A percentile compares a stretch with the other conserved stretches of the same genome.
Conservation (phyloP, 2,329 filamentous ascomycete genomes). For the Ophiobolus disseminans region DNA sequence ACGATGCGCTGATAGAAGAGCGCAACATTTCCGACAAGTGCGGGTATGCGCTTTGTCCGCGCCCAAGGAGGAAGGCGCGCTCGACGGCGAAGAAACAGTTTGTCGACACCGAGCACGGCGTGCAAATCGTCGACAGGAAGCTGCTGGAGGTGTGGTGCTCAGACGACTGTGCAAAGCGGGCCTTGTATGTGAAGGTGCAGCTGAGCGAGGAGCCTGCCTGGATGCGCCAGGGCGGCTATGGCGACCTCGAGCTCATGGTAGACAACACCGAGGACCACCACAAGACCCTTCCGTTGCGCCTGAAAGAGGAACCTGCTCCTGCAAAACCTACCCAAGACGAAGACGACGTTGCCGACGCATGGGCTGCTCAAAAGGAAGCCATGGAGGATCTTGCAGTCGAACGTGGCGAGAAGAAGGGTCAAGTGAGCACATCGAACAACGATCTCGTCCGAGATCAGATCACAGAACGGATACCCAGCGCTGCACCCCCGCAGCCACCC, state of each 20-base stretch:
- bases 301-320: conserved; percentile 26
- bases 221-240: conserved; percentile 68
- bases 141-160: conserved; percentile 89
- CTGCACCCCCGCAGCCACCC: conserved; percentile 34
- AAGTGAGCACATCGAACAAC: conserved; percentile 39
- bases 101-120: conserved; percentile 64
- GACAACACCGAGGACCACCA: conserved; percentile 41
- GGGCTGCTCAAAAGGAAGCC: conserved; percentile 43
- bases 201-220: conserved; percentile 84
- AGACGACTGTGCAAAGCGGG: conserved; percentile 76
- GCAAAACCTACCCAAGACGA: conserved; percentile 33
- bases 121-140: conserved; percentile 71
- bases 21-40: conserved; percentile 83
- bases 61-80: conserved; percentile 65
- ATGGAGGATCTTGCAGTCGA: conserved; percentile 53
- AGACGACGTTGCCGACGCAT: conserved; percentile 41
- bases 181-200: conserved; percentile 87
- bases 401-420: conserved; percentile 51
- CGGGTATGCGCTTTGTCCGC: conserved; percentile 81
- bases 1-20: conserved; percentile 87
- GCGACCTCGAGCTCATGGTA: conserved; percentile 50
- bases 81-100: conserved; percentile 64
- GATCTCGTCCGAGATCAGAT: conserved; percentile 42
- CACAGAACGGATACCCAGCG: conserved; percentile 33
- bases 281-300: conserved; percentile 36